Evolutionary conservation across 495 filamentous ascomycete species (phyloP).

Genomic region (Astrocystis sublimbata): DNA sequence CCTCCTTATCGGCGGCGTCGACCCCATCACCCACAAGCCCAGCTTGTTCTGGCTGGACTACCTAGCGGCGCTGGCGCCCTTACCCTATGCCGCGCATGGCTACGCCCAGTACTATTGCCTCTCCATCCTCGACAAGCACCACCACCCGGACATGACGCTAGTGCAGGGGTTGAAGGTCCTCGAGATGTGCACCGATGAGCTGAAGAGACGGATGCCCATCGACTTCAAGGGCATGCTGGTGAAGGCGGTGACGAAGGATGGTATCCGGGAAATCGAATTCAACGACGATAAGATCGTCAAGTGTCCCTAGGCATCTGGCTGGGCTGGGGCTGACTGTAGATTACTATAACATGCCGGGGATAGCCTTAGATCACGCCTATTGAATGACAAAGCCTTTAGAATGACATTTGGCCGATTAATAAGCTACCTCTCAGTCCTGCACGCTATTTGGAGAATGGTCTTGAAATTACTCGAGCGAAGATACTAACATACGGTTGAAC

Average conservation of each 20-base stretch:
- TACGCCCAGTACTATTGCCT: constrained; percentile 99
- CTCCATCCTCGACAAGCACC: constrained; percentile 95
- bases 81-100: constrained; percentile 96
- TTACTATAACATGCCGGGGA: constrained; percentile 20
- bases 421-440: too few species aligned
- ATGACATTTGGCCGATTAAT: not conserved
- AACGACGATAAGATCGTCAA: constrained; percentile 74
- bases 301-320: constrained; percentile 51
- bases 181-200: constrained; percentile 91
- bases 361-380: constrained; percentile 19
- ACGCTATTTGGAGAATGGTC: too few species aligned
- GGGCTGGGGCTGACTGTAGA: constrained; percentile 26
- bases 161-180: constrained; percentile 89
- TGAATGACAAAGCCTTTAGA: constrained; percentile 18
- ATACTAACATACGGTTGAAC: too few species aligned
- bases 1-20: constrained; percentile 87
- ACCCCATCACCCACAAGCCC: constrained; percentile 82
- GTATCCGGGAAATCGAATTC: constrained; percentile 77
- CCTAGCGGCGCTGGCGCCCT: constrained; percentile 78
- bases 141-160: constrained; percentile 86
- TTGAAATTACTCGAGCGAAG: too few species aligned
- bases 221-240: constrained; percentile 96
- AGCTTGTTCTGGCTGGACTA: constrained; percentile 97
- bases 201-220: constrained; percentile 92
- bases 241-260: constrained; percentile 92